Evolutionary conservation across 2,329 filamentous ascomycete genomes (phyloP), one percentile per base, ranked within the genome.

Genomic region (Fusarium phyllophilum): DNA sequence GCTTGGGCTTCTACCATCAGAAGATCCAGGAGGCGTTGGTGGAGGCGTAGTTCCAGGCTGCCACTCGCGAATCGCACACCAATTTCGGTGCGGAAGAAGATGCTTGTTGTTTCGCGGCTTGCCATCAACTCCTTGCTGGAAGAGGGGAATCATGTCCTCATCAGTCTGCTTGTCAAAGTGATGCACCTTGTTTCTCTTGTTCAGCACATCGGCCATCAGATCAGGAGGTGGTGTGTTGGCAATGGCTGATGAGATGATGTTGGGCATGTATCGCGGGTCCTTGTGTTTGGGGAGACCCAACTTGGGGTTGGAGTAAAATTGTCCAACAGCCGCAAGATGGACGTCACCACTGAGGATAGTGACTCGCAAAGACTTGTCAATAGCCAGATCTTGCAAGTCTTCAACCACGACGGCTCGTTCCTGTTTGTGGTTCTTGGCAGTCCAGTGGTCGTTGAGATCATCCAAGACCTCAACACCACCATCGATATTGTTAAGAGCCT

Each of bases 381-480:
- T 94, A 14, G 97, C 95, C 67, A 99, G 87, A 78, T 97, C 94
- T 82, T 99, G 97, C 33, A 99, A 85, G 78, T 98, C 95, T 80
- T 96, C 93, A 45, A 99, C 90, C 71, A 98, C 87, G 82, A 94
- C 92, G 71, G 92, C 94, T 57, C 96, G 91, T 83, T 99, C 96
- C 33, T 90, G 88, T 81, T 98, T 99, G 85, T 98, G 95, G 79
- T 95, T 94, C 80, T 94, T 97, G 42, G 96, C 94, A 2, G 96
- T 98, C 96, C 96, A 99, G 80, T 99, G 96, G 81, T 98, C 96
- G 80, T 98, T 96, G 15, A 97, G 85, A 77, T 97, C 95, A 79
- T 97, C 95, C 34, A 97, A 86, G 20, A 98, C 93, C 82, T 98
- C 96, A 11, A 96, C 93, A 24, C 94, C 94, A 29, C 94, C 95